Base-by-base conservation (phyloP, 352 stramenopile species). In the Phytopythium litorale region DNA sequence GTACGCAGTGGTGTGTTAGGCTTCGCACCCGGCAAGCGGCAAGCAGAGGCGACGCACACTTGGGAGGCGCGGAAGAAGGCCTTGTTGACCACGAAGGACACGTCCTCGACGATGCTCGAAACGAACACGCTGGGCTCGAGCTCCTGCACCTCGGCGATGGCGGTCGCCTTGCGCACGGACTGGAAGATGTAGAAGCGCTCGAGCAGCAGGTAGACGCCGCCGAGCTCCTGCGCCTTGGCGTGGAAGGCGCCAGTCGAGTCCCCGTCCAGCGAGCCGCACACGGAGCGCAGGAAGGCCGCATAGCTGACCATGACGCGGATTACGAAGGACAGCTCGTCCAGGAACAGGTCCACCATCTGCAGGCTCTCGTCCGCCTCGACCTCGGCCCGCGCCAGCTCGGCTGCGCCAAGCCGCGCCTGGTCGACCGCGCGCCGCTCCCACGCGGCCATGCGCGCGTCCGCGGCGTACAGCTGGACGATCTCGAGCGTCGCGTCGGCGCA, bases 131-230 rank as follows among this genome's bases (percentile, higher is more conserved):
- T 65, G 0, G 74, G 53, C 63, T 91, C 76, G 21, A 95, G 69
- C 62, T 85, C 77, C 59, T 95, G 84, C 7, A 77, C 81, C 56
- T 95, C 86, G 25, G 84, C 79, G 66, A 95, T 92, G 19, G 78
- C 83, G 0, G 82, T 90, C 32, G 86, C 86, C 66, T 95, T 95
- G 66, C 89, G 84, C 43, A 91, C 81, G 5, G 83, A 91, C 67
- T 95, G 86, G 49, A 90, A 88, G 16, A 95, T 75, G 64, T 95
- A 95, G 58, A 92, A 95, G 28, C 83, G 81, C 67, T 93, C 86
- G 7, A 95, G 58, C 33, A 95, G 63, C 28, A 95, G 58, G 50
- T 95, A 95, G 18, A 95, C 81, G 25, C 84, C 86, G 56, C 83
- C 83, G 15, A 93, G 66, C 64, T 95, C 84, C 48, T 91, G 76